These are phyloP conservation scores for Rhamnella rubrinervis DNA, from an alignment of 331 rosid genomes.

Conservation along the genomic window DNA sequence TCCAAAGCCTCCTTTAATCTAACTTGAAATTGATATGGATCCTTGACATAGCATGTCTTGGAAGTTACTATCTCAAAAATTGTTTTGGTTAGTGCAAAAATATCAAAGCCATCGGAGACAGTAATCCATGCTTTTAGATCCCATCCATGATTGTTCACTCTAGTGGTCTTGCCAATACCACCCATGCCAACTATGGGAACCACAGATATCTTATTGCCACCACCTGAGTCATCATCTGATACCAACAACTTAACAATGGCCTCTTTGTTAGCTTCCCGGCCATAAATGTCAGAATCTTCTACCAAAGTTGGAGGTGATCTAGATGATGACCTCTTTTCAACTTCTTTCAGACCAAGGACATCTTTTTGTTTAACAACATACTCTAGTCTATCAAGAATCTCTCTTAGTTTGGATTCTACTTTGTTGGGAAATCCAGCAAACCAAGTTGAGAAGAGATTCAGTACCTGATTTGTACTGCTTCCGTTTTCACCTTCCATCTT, in stretches of 20 bases:
- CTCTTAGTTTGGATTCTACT: constrained; percentile 1
- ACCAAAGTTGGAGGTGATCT: constrained; percentile 15
- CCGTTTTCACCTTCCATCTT: constrained; percentile 14
- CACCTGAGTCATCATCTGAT: background rate
- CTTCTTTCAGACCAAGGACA: constrained; percentile 12
- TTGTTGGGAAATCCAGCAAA: background rate
- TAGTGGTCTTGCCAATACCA: constrained; percentile 26
- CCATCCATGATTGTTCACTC: background rate
- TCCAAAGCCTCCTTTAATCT: background rate
- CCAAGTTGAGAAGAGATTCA: constrained; percentile 9
- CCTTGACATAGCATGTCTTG: background rate
- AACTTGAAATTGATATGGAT: constrained; percentile 8
- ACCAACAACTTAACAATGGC: constrained; percentile 13
- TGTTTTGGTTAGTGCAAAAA: background rate
- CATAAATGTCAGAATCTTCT: constrained; percentile 15
- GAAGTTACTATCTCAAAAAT: background rate
- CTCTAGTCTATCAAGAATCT: constrained; percentile 17
- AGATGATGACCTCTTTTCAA: background rate
- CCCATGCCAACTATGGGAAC: constrained; percentile 32
- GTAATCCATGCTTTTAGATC: constrained; percentile 1
- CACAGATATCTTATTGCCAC: constrained; percentile 8
- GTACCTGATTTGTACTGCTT: constrained; percentile 5
- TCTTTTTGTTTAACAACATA: constrained; percentile 10
- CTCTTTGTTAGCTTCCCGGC: constrained; percentile 15
- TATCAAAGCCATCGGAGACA: constrained; percentile 24